Conservation (phyloP, 164 flowering plant genomes). For the Tetrastigma voinierianum region DNA sequence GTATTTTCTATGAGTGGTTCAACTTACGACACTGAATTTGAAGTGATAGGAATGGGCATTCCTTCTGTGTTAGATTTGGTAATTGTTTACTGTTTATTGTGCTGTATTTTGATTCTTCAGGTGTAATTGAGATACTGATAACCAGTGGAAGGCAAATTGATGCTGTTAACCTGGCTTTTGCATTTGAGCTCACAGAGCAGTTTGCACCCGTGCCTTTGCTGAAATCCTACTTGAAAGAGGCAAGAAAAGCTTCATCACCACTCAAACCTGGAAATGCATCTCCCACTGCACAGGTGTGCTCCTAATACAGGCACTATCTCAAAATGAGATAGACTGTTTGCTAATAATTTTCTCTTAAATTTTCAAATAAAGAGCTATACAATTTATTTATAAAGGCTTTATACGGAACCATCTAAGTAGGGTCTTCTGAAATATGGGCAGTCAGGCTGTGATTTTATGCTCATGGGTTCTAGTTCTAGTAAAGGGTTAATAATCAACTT, state of each 20-base stretch:
- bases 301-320: not conserved
- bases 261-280: constrained; percentile 61
- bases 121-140: constrained; percentile 75
- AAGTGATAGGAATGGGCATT: not conserved
- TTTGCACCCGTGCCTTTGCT: constrained; percentile 74
- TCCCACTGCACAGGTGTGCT: constrained; percentile 61
- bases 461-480: no score
- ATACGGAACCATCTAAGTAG: not conserved
- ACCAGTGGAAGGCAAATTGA: constrained; percentile 89
- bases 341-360: not conserved
- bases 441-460: not conserved
- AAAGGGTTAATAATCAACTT: no score
- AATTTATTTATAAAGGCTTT: no score
- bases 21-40: no score
- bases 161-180: constrained; percentile 89
- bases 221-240: constrained; percentile 79
- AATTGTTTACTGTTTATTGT: not conserved
- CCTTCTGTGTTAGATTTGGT: not conserved
- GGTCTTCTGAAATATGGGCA: not conserved
- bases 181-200: constrained; percentile 77
- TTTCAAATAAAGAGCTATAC: no score
- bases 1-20: no score
- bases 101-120: constrained; percentile 35
- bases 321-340: not conserved
- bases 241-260: constrained; percentile 61